Percentiles rank a stretch among this genome's conserved stretches.
Evolutionary conservation across 2,329 filamentous ascomycete species (phyloP).

Genomic region (Diaporthe sp.): DNA sequence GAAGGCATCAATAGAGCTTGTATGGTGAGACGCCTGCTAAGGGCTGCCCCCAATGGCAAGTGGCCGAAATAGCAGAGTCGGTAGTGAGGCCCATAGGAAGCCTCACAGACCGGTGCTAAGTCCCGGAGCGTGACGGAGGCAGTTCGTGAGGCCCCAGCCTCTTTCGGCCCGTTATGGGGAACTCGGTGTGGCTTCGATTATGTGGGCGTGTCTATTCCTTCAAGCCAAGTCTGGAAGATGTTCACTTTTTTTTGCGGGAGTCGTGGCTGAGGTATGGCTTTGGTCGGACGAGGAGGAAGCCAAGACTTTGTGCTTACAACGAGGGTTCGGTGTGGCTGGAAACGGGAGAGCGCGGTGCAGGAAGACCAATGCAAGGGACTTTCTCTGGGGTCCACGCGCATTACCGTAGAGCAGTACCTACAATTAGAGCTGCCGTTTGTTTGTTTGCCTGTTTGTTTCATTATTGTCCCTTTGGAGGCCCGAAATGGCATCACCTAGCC

Average conservation of each 20-base stretch:
- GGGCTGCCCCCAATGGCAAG: background rate
- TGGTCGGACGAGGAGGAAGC: slow-evolving; percentile 25
- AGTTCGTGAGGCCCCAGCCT: slow-evolving; percentile 18
- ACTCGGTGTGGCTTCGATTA: slow-evolving; percentile 9
- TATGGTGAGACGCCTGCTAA: background rate
- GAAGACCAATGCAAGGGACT: slow-evolving; percentile 24
- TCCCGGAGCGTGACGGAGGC: slow-evolving; percentile 16
- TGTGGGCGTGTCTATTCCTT: slow-evolving; percentile 4
- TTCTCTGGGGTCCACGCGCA: slow-evolving; percentile 6
- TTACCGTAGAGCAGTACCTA: background rate
- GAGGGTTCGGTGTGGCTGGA: slow-evolving; percentile 29
- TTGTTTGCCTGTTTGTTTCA: background rate
- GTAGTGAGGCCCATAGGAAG: background rate
- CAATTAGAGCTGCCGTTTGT: background rate
- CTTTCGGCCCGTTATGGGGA: slow-evolving; percentile 26
- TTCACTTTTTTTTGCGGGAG: background rate
- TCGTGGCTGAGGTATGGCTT: slow-evolving; percentile 27
- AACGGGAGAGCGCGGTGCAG: background rate
- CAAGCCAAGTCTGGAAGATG: background rate
- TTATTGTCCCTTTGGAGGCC: background rate
- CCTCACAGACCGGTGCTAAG: background rate
- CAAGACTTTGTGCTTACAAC: slow-evolving; percentile 12
- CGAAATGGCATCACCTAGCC: background rate
- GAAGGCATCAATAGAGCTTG: background rate
- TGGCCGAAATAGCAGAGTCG: slow-evolving; percentile 13